Percentiles rank a stretch among this genome's conserved stretches.
Conservation (phyloP, 306 rosid genomes). For the Sicyos baderoa region DNA sequence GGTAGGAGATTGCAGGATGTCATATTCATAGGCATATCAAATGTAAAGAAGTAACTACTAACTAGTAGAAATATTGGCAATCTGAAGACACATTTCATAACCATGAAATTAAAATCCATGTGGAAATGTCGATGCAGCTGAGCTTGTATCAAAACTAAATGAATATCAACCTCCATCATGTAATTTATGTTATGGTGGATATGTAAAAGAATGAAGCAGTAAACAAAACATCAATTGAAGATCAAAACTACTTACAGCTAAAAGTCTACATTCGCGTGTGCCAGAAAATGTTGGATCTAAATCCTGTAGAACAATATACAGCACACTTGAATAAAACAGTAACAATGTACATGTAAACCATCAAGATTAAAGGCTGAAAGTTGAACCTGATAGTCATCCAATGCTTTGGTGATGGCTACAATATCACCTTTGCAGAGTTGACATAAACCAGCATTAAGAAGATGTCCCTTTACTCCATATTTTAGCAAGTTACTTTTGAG, state of each 20-base stretch:
- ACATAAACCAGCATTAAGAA: conserved; percentile 94
- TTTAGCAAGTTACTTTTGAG: conserved; percentile 77
- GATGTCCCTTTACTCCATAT: conserved; percentile 95
- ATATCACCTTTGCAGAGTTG: conserved; percentile 82
- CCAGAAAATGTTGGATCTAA: conserved; percentile 89
- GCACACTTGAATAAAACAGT: not conserved
- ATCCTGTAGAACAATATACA: conserved; percentile 49
- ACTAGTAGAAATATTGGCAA: not conserved
- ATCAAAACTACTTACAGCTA: conserved; percentile 46
- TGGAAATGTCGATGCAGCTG: not conserved
- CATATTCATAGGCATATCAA: not conserved
- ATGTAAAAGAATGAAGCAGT: not conserved
- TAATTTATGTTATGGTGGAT: not conserved
- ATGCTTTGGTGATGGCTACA: conserved; percentile 80
- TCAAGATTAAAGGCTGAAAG: conserved; percentile 22
- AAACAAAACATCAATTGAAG: not conserved
- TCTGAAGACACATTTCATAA: not conserved
- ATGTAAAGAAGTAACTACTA: conserved; percentile 5
- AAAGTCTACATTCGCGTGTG: conserved; percentile 74
- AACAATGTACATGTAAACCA: not conserved
- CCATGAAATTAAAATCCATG: not conserved
- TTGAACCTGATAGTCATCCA: conserved; percentile 71
- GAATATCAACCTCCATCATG: not conserved
- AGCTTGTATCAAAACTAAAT: too few species aligned
- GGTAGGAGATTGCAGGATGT: not conserved